These are phyloP conservation scores for Salix koriyanagi DNA, from an alignment of 345 rosid species.

Conservation along the genomic window DNA sequence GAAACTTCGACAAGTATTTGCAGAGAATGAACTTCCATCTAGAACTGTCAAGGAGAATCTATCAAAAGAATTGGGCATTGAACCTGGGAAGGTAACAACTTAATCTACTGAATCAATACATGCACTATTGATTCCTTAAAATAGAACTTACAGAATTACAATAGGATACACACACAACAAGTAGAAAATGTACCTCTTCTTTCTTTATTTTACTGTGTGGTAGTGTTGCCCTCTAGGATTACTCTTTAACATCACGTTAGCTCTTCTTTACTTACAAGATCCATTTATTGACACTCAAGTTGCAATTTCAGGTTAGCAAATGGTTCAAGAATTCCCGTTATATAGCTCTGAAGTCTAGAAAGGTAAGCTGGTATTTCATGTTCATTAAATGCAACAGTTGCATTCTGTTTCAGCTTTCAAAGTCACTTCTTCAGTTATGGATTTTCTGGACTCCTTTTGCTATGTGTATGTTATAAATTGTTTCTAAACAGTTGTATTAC, in stretches of 20 bases:
- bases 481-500: background rate
- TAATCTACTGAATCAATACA: background rate
- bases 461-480: background rate
- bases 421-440: background rate
- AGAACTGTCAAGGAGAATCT: constrained; percentile 67
- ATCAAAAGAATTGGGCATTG: constrained; percentile 77
- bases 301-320: constrained; percentile 73
- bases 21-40: constrained; percentile 90
- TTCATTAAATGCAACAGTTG: background rate
- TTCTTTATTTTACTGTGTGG: background rate
- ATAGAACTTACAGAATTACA: background rate
- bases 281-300: constrained; percentile 13
- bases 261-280: constrained; percentile 1
- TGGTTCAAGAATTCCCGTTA: constrained; percentile 98
- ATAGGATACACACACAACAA: background rate
- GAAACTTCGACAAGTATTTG: constrained; percentile 91
- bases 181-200: background rate
- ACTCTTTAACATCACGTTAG: background rate
- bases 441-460: background rate
- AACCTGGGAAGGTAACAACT: constrained; percentile 65
- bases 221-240: background rate
- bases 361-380: constrained; percentile 41
- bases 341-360: constrained; percentile 69
- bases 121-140: background rate
- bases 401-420: background rate